Evolutionary conservation across 257 asterid genomes (phyloP).

Genomic region (Paulownia fortunei): DNA sequence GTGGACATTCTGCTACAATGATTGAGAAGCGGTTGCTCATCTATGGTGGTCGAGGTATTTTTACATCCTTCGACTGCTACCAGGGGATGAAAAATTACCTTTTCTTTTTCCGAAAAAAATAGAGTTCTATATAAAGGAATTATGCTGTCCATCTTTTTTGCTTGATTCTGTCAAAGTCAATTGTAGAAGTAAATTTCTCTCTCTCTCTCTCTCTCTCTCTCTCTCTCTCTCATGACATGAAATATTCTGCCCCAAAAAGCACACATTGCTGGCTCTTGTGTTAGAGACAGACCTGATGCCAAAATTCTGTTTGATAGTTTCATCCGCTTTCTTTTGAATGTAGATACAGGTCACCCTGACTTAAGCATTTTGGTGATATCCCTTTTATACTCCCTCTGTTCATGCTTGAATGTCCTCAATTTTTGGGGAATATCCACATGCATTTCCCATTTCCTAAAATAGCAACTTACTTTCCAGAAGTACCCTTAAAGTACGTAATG

Average conservation of each 20-base stretch:
- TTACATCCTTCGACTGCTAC: conserved; percentile 24
- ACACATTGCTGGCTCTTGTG: not conserved
- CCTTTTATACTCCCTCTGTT: not conserved
- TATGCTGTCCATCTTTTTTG: not conserved
- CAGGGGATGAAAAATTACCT: not conserved
- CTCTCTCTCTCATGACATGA: not conserved
- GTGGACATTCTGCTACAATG: conserved; percentile 98
- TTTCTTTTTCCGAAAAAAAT: not conserved
- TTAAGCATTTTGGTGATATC: not conserved
- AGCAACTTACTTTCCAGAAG: not conserved
- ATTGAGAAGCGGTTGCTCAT: conserved; percentile 95
- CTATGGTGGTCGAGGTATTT: conserved; percentile 95
- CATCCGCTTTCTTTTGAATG: not conserved
- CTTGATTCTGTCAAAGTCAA: not conserved
- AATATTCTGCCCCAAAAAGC: not conserved
- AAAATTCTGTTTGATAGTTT: not conserved
- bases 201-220: not conserved
- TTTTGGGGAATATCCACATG: not conserved
- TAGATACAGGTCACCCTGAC: not conserved
- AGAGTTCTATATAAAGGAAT: not conserved
- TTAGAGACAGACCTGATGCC: not conserved
- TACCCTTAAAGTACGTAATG: not conserved
- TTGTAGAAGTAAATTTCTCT: not conserved
- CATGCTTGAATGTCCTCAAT: conserved; percentile 7
- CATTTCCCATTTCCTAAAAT: not conserved